phyloP scores from a whole-genome alignment of 1,284 basidiomycete genomes.

The Vanrija pseudolonga region DNA sequence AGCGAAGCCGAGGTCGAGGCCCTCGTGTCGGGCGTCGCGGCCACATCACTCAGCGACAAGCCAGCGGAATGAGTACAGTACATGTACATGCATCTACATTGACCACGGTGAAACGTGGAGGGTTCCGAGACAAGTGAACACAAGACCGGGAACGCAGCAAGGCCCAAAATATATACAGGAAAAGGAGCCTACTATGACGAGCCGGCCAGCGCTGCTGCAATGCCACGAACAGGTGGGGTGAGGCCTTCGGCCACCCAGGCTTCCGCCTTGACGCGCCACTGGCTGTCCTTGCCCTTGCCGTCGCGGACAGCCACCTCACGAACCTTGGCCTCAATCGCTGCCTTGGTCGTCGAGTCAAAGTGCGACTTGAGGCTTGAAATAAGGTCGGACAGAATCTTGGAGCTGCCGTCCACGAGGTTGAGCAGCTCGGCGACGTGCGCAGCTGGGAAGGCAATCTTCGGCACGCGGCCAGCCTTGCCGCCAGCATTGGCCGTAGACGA shows the following conservation, averaged over 20 bases:
- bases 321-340: slow-evolving; percentile 45
- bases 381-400: slow-evolving; percentile 35
- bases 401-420: slow-evolving; percentile 36
- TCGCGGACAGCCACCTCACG: slow-evolving; percentile 41
- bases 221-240: background rate
- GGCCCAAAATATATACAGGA: background rate
- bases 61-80: slow-evolving; percentile 1
- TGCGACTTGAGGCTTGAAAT: slow-evolving; percentile 32
- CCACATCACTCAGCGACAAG: slow-evolving; percentile 7
- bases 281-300: slow-evolving; percentile 35
- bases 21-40: slow-evolving; percentile 26
- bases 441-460: slow-evolving; percentile 40
- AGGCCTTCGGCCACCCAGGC: slow-evolving; percentile 13
- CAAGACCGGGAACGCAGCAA: too few species aligned
- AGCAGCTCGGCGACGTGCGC: slow-evolving; percentile 37
- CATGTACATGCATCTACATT: background rate
- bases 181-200: background rate
- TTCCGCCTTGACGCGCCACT: slow-evolving; percentile 41
- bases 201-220: too few species aligned
- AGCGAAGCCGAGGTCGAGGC: slow-evolving; percentile 38
- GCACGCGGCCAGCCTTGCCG: slow-evolving; percentile 7
- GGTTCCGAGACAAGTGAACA: background rate
- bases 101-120: background rate
- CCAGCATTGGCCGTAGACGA: slow-evolving; percentile 9
- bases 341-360: slow-evolving; percentile 42